Evolutionary conservation across 2,329 filamentous ascomycete species (phyloP).

Genomic region (Fusarium sp.): DNA sequence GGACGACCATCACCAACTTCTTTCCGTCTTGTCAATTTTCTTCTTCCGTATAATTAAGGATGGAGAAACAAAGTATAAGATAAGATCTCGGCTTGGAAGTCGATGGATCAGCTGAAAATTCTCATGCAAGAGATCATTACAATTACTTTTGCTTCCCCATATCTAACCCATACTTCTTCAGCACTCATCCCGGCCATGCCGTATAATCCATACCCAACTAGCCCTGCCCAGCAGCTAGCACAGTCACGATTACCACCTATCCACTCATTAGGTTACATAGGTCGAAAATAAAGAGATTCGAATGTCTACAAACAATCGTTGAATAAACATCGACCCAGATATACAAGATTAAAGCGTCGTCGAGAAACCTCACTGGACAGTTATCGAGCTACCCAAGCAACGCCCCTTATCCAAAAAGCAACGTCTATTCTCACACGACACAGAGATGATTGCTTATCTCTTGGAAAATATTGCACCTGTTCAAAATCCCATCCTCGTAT

Average conservation of each 20-base stretch:
- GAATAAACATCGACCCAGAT: conserved; percentile 8
- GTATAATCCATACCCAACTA: background rate
- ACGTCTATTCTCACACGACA: background rate
- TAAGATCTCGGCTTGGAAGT: background rate
- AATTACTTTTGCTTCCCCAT: conserved; percentile 11
- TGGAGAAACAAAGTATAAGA: background rate
- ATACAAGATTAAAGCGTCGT: background rate
- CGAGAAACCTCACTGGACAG: background rate
- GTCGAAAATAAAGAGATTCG: background rate
- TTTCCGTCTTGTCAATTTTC: background rate
- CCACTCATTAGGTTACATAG: conserved; percentile 11
- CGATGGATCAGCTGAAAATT: background rate
- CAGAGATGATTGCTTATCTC: background rate
- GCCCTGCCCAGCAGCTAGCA: background rate
- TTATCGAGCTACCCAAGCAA: conserved; percentile 1
- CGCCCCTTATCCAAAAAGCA: conserved; percentile 9
- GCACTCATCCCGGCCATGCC: conserved; percentile 19
- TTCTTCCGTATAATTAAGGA: background rate
- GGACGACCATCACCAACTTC: background rate
- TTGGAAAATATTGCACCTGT: background rate
- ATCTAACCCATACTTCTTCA: background rate
- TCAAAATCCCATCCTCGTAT: background rate
- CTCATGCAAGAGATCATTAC: conserved; percentile 2
- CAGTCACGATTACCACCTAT: background rate
- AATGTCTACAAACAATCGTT: conserved; percentile 14